Evolutionary conservation across 495 filamentous ascomycete genomes (phyloP).

Genomic region (Cairneyella variabilis): DNA sequence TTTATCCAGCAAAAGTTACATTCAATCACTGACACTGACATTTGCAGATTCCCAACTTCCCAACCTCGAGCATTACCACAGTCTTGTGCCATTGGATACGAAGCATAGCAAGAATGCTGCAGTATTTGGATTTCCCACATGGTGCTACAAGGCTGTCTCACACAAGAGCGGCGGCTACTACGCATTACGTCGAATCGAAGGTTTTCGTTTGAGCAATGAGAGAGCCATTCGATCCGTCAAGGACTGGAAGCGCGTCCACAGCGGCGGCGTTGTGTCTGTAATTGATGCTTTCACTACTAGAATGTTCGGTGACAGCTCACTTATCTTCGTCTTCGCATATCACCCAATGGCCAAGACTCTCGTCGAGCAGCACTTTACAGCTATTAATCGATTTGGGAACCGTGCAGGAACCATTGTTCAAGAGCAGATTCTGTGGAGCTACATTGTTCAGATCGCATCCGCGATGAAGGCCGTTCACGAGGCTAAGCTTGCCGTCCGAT

Average conservation of each 20-base stretch:
- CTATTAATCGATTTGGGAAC: constrained; percentile 48
- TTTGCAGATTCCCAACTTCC: constrained; percentile 58
- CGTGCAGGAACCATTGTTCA: constrained; percentile 49
- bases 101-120: constrained; percentile 69
- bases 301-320: constrained; percentile 88
- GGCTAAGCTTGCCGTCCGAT: constrained; percentile 73
- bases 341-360: constrained; percentile 89
- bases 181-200: constrained; percentile 81
- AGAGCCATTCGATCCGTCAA: constrained; percentile 80
- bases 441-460: constrained; percentile 87
- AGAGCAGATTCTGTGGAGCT: constrained; percentile 84
- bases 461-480: constrained; percentile 83
- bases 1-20: background rate
- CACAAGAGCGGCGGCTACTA: constrained; percentile 82
- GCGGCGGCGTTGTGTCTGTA: constrained; percentile 77
- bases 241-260: constrained; percentile 86
- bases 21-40: constrained; percentile 10
- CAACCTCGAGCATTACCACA: constrained; percentile 81
- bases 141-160: constrained; percentile 94
- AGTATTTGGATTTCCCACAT: constrained; percentile 80
- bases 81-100: constrained; percentile 84
- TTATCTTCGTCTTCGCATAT: constrained; percentile 92
- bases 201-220: constrained; percentile 80
- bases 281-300: constrained; percentile 92
- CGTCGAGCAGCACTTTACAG: constrained; percentile 73